Evolutionary conservation across 2,329 filamentous ascomycete species (phyloP).

Genomic region (Beauveria pseudobassiana): DNA sequence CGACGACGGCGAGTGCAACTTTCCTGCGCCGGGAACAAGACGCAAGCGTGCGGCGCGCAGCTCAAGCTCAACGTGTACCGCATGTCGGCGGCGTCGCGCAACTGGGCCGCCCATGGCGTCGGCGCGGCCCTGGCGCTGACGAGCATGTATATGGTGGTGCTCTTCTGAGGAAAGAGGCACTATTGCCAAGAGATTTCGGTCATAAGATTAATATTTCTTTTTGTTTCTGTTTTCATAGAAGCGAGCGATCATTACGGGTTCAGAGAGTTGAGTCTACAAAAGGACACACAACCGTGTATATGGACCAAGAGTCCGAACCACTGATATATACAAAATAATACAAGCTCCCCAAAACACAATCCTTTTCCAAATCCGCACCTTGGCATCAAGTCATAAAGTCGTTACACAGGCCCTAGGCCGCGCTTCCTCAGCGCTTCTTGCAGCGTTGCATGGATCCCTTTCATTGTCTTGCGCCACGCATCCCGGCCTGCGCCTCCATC

Average conservation of each 20-base stretch:
- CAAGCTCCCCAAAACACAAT: neutral
- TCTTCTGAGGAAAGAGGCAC: neutral
- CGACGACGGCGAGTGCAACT: conserved; percentile 39
- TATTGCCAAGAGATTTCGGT: too few relatives aligned
- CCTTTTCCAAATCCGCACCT: neutral
- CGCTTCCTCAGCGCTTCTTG: conserved; percentile 48
- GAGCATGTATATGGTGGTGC: neutral
- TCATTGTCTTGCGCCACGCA: conserved; percentile 40
- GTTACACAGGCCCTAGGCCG: conserved; percentile 44
- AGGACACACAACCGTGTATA: neutral
- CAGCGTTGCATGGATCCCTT: conserved; percentile 39
- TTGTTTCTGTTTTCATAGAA: neutral
- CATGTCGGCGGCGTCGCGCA: conserved; percentile 14
- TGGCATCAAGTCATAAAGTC: conserved; percentile 27
- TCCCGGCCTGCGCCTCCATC: conserved; percentile 28
- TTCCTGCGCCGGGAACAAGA: conserved; percentile 45
- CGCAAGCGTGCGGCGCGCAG: conserved; percentile 46
- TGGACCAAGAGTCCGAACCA: neutral
- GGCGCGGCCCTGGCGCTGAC: neutral
- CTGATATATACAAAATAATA: neutral
- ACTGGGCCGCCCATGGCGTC: neutral
- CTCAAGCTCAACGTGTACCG: conserved; percentile 41
- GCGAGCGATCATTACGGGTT: neutral
- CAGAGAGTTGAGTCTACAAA: neutral
- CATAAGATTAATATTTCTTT: too few relatives aligned